These are phyloP conservation scores for Vitis amurensis DNA, from an alignment of 164 flowering plant genomes.

Conservation along the genomic window DNA sequence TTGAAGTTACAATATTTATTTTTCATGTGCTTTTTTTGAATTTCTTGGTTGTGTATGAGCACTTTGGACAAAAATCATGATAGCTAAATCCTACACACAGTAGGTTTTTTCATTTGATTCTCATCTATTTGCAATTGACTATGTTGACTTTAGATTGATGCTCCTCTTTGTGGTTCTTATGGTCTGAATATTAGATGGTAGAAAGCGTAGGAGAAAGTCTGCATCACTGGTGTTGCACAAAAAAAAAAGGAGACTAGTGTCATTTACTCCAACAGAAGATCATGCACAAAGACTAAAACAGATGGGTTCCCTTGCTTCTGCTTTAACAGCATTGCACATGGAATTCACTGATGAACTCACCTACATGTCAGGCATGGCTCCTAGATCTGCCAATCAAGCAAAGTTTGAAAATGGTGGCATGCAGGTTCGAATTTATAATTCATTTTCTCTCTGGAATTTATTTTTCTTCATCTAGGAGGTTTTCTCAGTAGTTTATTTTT, in stretches of 20 bases:
- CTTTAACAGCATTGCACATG: conserved; percentile 48
- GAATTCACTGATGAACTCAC: conserved; percentile 59
- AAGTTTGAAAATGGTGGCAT: conserved; percentile 63
- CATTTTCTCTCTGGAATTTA: neutral
- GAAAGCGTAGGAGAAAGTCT: conserved; percentile 53
- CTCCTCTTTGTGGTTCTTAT: conserved; percentile 2
- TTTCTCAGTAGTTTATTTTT: neutral
- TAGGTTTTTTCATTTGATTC: neutral
- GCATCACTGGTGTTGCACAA: conserved; percentile 40
- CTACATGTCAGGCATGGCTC: conserved; percentile 61
- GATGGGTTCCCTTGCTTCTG: conserved; percentile 71
- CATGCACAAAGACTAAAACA: conserved; percentile 49
- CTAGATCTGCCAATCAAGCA: conserved; percentile 64
- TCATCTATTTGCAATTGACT: neutral
- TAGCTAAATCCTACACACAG: neutral
- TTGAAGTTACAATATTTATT: too few species aligned
- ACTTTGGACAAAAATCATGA: too few species aligned
- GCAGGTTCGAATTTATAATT: conserved; percentile 48
- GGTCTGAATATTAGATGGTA: conserved; percentile 30
- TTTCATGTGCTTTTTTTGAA: neutral
- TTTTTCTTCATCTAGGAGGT: neutral
- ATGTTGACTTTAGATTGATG: neutral
- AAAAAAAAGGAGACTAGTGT: conserved; percentile 56
- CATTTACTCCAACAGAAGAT: conserved; percentile 58
- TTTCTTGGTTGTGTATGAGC: neutral